Percentiles rank a stretch among this genome's conserved stretches.
Conservation (phyloP, 495 filamentous ascomycete genomes). For the Pseudotulostoma volvatum region DNA sequence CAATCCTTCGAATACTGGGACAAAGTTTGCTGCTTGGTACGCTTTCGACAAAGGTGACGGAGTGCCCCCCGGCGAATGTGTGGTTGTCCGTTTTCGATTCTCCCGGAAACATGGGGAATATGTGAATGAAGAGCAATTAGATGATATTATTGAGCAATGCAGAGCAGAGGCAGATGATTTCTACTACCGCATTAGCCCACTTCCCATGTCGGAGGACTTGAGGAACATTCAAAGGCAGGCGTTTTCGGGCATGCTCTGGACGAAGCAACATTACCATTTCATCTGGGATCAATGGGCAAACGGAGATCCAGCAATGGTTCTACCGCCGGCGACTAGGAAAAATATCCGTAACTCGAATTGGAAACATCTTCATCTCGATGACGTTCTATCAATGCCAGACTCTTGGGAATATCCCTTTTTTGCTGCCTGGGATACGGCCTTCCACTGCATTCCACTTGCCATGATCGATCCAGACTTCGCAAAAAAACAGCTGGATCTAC, state of each 20-base stretch:
- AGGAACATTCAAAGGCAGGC: conserved; percentile 92
- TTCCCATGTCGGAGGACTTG: conserved; percentile 88
- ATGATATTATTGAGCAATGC: conserved; percentile 77
- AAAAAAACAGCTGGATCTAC: conserved; percentile 90
- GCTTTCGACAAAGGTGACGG: conserved; percentile 78
- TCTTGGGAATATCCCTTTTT: conserved; percentile 99
- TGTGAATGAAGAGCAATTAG: conserved; percentile 82
- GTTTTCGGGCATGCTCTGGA: conserved; percentile 94
- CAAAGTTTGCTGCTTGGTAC: conserved; percentile 85
- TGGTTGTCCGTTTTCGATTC: conserved; percentile 83
- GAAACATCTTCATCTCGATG: conserved; percentile 87
- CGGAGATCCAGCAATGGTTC: conserved; percentile 55
- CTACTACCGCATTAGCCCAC: conserved; percentile 78
- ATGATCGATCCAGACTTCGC: conserved; percentile 97
- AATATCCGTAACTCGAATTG: conserved; percentile 71
- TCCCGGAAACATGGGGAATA: conserved; percentile 56
- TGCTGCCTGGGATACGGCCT: conserved; percentile 92
- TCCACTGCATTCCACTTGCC: conserved; percentile 86
- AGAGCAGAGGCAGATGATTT: conserved; percentile 86
- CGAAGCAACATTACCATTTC: conserved; percentile 91
- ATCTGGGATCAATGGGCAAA: conserved; percentile 96
- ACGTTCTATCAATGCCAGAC: conserved; percentile 92
- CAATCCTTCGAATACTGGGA: conserved; percentile 66
- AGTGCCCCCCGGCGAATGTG: conserved; percentile 77
- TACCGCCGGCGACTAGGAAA: conserved; percentile 68